Conservation (phyloP, 371 early-diverging fungal genomes). For the Mortierella sp. region DNA sequence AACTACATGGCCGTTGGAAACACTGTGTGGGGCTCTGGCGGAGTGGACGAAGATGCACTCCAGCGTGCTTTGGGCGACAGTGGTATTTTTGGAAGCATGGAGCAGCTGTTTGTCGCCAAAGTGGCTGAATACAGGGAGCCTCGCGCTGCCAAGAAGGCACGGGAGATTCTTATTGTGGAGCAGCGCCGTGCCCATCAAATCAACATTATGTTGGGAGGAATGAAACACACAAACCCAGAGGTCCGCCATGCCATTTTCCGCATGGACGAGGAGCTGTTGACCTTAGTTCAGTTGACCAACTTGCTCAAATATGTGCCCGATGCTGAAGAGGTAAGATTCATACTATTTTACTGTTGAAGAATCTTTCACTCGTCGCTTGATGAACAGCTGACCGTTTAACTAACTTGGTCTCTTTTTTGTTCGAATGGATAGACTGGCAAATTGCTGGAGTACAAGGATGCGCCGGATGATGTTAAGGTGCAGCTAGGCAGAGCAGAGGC, state of each 20-base stretch:
- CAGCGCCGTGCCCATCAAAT: constrained; percentile 60
- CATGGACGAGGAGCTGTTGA: constrained; percentile 72
- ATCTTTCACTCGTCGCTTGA: too few species aligned
- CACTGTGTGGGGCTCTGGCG: constrained; percentile 72
- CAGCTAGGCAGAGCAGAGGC: constrained; percentile 83
- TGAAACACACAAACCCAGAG: constrained; percentile 76
- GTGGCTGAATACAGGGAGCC: constrained; percentile 67
- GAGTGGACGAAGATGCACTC: constrained; percentile 66
- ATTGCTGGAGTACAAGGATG: constrained; percentile 79
- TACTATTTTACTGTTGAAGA: too few species aligned
- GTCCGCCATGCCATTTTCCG: constrained; percentile 78
- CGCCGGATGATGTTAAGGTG: constrained; percentile 72
- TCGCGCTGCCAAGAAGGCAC: constrained; percentile 74
- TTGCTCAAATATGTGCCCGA: constrained; percentile 75
- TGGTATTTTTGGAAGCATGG: constrained; percentile 80
- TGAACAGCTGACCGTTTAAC: too few species aligned
- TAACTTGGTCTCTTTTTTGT: not conserved
- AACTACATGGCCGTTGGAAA: constrained; percentile 72
- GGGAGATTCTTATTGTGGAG: constrained; percentile 46
- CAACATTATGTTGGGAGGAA: constrained; percentile 78
- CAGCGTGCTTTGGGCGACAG: constrained; percentile 68
- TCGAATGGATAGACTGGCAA: constrained; percentile 64
- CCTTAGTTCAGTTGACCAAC: constrained; percentile 69
- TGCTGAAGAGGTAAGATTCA: constrained; percentile 68
- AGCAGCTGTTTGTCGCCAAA: constrained; percentile 84